Conservation (phyloP, 1,284 basidiomycete species). For the Ustilago crameri region DNA sequence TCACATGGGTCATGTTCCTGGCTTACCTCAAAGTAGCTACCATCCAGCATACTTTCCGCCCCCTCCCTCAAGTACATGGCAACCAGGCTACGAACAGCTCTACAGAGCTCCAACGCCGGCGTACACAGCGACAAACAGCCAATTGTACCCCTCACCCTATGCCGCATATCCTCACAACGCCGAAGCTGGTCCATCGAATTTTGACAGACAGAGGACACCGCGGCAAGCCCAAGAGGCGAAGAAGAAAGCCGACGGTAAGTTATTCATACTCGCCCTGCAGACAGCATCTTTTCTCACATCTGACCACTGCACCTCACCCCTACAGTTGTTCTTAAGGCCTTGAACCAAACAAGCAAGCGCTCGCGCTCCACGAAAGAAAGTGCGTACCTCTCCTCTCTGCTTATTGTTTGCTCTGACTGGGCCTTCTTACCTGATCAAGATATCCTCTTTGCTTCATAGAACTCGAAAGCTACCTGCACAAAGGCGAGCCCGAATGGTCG, state of each 20-base stretch:
- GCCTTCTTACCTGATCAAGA: too few species aligned
- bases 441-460: background rate
- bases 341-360: constrained; percentile 18
- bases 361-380: constrained; percentile 1
- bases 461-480: constrained; percentile 7
- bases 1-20: background rate
- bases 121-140: background rate
- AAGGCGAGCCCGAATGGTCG: constrained; percentile 25
- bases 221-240: constrained; percentile 16
- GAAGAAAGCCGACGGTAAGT: constrained; percentile 29
- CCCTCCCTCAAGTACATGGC: background rate
- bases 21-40: background rate
- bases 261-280: background rate
- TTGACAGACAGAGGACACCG: constrained; percentile 6
- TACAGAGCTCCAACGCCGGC: background rate
- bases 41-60: background rate
- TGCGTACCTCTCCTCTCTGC: background rate
- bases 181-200: background rate
- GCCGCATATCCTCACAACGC: background rate
- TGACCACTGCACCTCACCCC: background rate
- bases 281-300: background rate
- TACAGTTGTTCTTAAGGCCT: constrained; percentile 20
- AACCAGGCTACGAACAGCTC: background rate
- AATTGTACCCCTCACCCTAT: background rate
- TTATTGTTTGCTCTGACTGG: too few species aligned